Conservation (phyloP, 2,329 filamentous ascomycete species). For the Aspergillus sp. region DNA sequence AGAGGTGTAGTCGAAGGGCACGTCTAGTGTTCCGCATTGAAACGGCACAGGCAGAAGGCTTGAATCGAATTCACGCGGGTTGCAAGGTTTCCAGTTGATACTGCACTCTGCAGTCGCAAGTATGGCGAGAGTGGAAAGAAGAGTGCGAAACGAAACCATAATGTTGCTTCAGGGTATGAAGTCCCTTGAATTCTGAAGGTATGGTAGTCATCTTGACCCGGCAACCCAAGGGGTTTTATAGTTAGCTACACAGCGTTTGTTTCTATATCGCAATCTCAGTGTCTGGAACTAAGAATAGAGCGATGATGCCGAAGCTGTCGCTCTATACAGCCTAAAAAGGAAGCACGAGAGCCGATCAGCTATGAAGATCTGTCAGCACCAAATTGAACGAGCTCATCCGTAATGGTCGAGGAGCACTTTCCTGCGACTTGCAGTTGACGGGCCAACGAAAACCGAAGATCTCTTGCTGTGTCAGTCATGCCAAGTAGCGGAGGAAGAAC, state of each 20-base stretch:
- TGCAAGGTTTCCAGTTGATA: conserved; percentile 1
- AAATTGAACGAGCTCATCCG: not conserved
- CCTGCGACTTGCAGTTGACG: too few species aligned
- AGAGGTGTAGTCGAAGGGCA: conserved; percentile 14
- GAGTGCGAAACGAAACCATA: conserved; percentile 32
- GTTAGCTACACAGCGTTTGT: not conserved
- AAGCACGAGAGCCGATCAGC: conserved; percentile 1
- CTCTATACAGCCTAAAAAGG: not conserved
- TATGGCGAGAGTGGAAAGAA: not conserved
- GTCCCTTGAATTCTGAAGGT: not conserved
- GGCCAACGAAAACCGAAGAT: not conserved
- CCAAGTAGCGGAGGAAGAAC: not conserved
- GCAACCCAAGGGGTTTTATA: not conserved
- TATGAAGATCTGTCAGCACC: not conserved
- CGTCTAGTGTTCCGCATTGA: conserved; percentile 12
- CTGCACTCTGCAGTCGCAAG: not conserved
- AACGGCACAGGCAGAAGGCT: not conserved
- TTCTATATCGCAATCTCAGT: not conserved
- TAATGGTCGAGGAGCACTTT: too few species aligned
- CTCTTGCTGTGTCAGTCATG: not conserved
- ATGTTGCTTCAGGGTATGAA: not conserved
- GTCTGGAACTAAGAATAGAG: not conserved
- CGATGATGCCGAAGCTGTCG: not conserved
- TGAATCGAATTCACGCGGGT: conserved; percentile 1
- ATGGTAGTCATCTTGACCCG: not conserved